Percentiles rank a stretch among this genome's conserved stretches.
Conservation (phyloP, 495 filamentous ascomycete species). For the Xanthoparmelia taractica region DNA sequence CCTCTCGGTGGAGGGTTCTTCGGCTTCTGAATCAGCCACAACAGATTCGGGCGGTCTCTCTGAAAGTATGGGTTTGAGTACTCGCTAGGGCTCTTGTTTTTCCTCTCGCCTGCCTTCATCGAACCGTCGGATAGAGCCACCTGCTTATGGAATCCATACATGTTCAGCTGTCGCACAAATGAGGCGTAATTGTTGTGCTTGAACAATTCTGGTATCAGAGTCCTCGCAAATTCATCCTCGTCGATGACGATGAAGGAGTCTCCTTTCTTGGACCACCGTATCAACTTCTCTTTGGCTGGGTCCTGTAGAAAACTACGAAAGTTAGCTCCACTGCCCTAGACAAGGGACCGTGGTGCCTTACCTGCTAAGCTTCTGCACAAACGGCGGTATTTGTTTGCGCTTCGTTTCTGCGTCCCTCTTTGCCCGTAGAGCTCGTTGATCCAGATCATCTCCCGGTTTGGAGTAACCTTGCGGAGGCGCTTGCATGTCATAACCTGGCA, state of each 20-base stretch:
- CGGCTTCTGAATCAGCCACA: slow-evolving; percentile 97
- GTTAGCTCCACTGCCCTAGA: not conserved
- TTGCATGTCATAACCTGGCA: slow-evolving; percentile 18
- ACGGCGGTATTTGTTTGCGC: slow-evolving; percentile 90
- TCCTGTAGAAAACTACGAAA: slow-evolving; percentile 77
- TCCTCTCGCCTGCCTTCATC: slow-evolving; percentile 91
- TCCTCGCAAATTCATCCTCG: slow-evolving; percentile 98
- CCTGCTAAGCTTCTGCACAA: slow-evolving; percentile 98
- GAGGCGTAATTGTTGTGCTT: slow-evolving; percentile 99
- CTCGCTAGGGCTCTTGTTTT: slow-evolving; percentile 96
- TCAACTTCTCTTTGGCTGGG: slow-evolving; percentile 76
- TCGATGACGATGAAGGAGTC: slow-evolving; percentile 95
- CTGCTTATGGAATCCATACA: slow-evolving; percentile 99
- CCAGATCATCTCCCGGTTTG: slow-evolving; percentile 66
- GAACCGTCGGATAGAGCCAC: slow-evolving; percentile 96
- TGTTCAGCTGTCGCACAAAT: slow-evolving; percentile 95
- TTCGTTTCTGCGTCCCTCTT: slow-evolving; percentile 80
- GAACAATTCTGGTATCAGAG: slow-evolving; percentile 91
- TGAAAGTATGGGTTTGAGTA: slow-evolving; percentile 96
- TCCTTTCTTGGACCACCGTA: slow-evolving; percentile 93
- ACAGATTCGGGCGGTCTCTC: slow-evolving; percentile 80
- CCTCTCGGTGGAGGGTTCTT: slow-evolving; percentile 56
- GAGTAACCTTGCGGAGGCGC: slow-evolving; percentile 42
- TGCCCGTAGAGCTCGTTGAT: slow-evolving; percentile 63
- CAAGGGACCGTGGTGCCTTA: slow-evolving; percentile 36